A percentile compares a stretch with the other conserved stretches of the same genome.
Conservation (phyloP, 2,329 filamentous ascomycete species). For the Fusarium oxysporum region DNA sequence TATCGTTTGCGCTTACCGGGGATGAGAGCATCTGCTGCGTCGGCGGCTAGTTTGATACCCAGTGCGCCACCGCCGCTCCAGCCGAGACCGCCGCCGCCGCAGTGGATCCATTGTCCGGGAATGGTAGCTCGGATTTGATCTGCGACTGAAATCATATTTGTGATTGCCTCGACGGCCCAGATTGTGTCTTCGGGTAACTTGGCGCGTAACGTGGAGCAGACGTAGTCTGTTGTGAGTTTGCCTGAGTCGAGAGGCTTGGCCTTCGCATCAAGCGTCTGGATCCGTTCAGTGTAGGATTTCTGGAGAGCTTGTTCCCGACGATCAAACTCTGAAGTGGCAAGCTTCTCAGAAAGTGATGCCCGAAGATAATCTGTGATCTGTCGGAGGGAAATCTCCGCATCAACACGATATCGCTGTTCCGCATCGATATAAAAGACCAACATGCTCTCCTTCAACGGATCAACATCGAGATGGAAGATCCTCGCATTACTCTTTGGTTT, state of each 20-base stretch:
- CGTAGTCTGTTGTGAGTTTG: neutral
- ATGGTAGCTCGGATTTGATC: slow-evolving; percentile 14
- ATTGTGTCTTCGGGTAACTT: neutral
- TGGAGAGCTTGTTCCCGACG: neutral
- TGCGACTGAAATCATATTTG: neutral
- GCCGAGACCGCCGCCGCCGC: slow-evolving; percentile 15
- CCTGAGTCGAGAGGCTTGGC: neutral
- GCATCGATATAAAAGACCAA: slow-evolving; percentile 17
- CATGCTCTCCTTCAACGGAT: slow-evolving; percentile 20
- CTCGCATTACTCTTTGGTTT: neutral
- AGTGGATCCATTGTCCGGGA: slow-evolving; percentile 19
- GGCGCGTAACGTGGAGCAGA: neutral
- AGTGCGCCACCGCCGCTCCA: slow-evolving; percentile 21
- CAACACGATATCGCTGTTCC: slow-evolving; percentile 21
- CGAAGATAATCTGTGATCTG: slow-evolving; percentile 1
- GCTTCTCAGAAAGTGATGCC: accelerated
- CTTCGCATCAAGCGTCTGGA: neutral
- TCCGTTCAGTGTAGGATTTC: neutral
- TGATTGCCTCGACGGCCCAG: slow-evolving; percentile 14
- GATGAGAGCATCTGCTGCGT: neutral
- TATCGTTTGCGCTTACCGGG: neutral
- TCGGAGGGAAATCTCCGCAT: neutral
- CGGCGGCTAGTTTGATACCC: slow-evolving; percentile 11
- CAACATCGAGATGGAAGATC: slow-evolving; percentile 25
- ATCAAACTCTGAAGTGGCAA: neutral